Base-by-base conservation (phyloP, 495 filamentous ascomycete species). In the Tuber aestivum region DNA sequence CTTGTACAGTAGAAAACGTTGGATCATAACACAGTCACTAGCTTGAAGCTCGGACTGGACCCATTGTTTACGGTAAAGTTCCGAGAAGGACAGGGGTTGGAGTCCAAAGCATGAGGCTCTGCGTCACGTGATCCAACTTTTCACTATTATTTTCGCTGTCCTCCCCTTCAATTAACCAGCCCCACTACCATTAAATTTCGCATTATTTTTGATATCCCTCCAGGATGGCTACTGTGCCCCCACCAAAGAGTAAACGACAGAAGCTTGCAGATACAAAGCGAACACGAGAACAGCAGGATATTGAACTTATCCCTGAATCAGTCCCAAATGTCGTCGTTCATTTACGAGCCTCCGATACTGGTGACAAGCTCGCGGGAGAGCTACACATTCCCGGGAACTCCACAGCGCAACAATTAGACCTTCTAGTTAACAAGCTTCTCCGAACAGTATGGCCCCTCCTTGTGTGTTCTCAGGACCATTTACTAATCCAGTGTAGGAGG, bases 231-330 rank as follows among this genome's bases (percentile, higher is more conserved):
- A 99, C 95, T 5, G 85, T 95, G 27, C 83, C 91, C 42, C 96
- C 96, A 23, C 96, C 94, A 35, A 96, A 95, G 61, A 93, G 91
- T 72, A 99, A 98, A 85, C 90, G 94, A 70, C 93, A 97, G 80
- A 92, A 91, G 84, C 89, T 90, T 56, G 94, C 91, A 69, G 88
- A 88, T 70, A 87, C 91, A 35, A 92, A 95, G 77, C 90, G 90
- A 82, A 88, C 91, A 23, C 85, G 87, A 75, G 86, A 90, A 69
- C 93, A 97, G 78, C 91, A 96, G 84, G 90, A 94, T 84, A 88
- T 95, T 74, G 86, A 88, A 41, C 88, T 87, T 35, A 79, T 91
- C 73, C 91, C 92, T 3, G 87, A 89, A 73, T 89, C 93, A 81
- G 86, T 92, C 44, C 93, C 93, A 75, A 93, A 89, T 74, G 88